Conservation (phyloP, 2,329 filamentous ascomycete genomes). For the Venturia aucupariae region DNA sequence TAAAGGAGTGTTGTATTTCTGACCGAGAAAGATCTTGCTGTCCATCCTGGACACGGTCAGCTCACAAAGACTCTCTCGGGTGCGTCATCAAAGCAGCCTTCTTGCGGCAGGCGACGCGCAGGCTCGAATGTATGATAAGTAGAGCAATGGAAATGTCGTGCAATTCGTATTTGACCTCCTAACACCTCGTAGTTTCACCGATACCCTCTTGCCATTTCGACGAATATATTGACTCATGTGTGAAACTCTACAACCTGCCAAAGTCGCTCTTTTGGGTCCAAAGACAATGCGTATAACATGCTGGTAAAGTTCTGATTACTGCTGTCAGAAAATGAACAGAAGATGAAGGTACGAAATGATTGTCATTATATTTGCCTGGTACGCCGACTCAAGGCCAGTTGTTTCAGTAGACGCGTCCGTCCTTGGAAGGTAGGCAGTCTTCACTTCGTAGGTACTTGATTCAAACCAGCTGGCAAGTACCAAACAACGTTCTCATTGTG, state of each 20-base stretch:
- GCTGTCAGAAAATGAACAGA: too few relatives aligned
- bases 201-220: neutral
- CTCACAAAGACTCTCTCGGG: neutral
- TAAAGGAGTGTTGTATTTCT: neutral
- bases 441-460: too few relatives aligned
- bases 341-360: too few relatives aligned
- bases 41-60: neutral
- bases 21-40: neutral
- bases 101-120: neutral
- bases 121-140: conserved; percentile 5
- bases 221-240: neutral
- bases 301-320: too few relatives aligned
- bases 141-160: neutral
- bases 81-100: neutral
- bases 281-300: too few relatives aligned
- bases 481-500: neutral
- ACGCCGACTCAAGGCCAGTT: neutral
- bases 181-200: neutral
- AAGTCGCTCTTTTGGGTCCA: too few relatives aligned
- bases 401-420: too few relatives aligned
- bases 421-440: neutral
- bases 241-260: neutral
- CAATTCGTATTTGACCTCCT: neutral
- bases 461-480: too few relatives aligned
- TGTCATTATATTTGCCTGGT: too few relatives aligned